Evolutionary conservation across 768 basidiomycete species (phyloP).

Genomic region (Kockovaella imperatae): DNA sequence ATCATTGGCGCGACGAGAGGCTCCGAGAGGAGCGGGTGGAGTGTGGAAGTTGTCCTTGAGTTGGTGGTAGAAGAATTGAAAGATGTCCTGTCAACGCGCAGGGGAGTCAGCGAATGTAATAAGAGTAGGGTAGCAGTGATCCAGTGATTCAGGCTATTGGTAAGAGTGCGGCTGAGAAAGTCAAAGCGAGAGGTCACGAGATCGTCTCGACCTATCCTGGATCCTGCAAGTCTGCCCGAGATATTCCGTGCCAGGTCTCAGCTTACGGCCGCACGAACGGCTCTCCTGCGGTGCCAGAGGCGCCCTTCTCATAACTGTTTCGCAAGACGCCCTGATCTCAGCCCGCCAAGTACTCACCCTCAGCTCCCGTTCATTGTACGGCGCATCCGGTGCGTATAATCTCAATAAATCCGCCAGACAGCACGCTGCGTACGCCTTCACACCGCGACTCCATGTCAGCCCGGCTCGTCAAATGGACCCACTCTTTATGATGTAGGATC

Average conservation of each 20-base stretch:
- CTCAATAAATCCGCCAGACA: constrained; percentile 89
- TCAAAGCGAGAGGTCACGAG: too few relatives aligned
- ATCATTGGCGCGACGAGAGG: constrained; percentile 16
- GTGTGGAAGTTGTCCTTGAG: constrained; percentile 53
- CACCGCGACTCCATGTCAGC: constrained; percentile 54
- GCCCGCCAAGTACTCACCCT: constrained; percentile 41
- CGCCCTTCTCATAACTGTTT: too few relatives aligned
- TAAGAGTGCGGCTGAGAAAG: too few relatives aligned
- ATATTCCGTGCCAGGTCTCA: too few relatives aligned
- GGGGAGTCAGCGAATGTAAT: too few relatives aligned
- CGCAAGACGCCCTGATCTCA: too few relatives aligned
- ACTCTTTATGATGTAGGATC: constrained; percentile 85
- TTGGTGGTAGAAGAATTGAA: constrained; percentile 90
- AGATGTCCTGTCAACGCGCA: constrained; percentile 70
- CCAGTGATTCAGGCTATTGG: too few relatives aligned
- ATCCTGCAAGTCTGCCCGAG: too few relatives aligned
- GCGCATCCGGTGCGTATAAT: constrained; percentile 93
- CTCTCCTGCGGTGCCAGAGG: too few relatives aligned
- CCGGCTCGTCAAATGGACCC: constrained; percentile 6
- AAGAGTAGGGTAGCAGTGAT: not conserved
- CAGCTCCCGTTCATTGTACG: constrained; percentile 79
- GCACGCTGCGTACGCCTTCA: constrained; percentile 89
- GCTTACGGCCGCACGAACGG: too few relatives aligned
- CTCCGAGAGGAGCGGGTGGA: constrained; percentile 14
- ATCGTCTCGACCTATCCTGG: too few relatives aligned